phyloP scores from a whole-genome alignment of 2,329 filamentous ascomycete species.

The Zopfia rhizophila region DNA sequence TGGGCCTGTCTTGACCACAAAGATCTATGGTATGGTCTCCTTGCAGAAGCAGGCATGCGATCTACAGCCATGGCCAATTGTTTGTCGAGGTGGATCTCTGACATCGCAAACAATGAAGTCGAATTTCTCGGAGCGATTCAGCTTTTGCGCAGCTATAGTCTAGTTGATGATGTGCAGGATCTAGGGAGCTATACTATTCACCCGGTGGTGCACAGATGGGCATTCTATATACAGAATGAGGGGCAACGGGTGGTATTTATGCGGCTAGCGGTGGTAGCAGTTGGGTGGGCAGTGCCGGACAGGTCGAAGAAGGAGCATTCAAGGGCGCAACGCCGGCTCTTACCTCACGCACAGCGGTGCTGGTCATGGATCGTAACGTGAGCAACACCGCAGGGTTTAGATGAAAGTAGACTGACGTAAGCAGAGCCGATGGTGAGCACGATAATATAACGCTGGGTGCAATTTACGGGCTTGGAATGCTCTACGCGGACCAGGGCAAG shows the following conservation, averaged over 20 bases:
- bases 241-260: no score
- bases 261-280: no score
- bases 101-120: conserved; percentile 26
- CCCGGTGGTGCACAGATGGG: no score
- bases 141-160: conserved; percentile 32
- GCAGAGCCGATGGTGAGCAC: neutral
- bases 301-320: no score
- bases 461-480: conserved; percentile 1
- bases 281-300: no score
- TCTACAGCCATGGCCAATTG: conserved; percentile 5
- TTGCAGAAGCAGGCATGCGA: conserved; percentile 44
- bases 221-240: no score
- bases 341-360: conserved; percentile 26
- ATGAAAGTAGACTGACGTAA: no score
- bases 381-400: no score
- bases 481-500: conserved; percentile 79
- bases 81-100: conserved; percentile 26
- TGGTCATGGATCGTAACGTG: conserved; percentile 7
- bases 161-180: no score
- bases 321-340: conserved; percentile 31
- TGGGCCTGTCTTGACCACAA: conserved; percentile 57
- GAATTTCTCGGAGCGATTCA: conserved; percentile 31
- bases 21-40: conserved; percentile 58
- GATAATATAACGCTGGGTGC: conserved; percentile 1
- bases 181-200: no score